Evolutionary conservation across 2,329 filamentous ascomycete species (phyloP), one percentile per base, ranked within the genome.

Genomic region (Xylaria multiplex): DNA sequence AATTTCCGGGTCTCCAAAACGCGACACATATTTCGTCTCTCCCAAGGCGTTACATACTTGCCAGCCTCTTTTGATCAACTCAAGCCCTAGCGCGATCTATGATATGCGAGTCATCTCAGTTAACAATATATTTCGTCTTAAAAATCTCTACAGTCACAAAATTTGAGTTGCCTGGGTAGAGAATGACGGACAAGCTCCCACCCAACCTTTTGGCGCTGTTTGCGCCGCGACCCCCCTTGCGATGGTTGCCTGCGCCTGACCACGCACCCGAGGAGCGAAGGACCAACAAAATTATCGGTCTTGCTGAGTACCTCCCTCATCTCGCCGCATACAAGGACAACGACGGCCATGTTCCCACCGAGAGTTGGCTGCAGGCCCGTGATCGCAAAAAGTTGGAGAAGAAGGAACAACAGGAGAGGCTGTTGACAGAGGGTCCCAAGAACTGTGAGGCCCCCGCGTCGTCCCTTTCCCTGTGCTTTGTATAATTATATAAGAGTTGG

Each of bases 111-210:
- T 59, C 16, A 16, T 64, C 59, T 64, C 54, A n/a, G 27, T 56
- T 30, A 30, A 4, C 8, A 6, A 14, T 43, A 6, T 24, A 52
- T 35, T 32, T 30, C 40, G 11, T 61, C 53, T 58, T 42, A 14
- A 24, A 14, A n/a, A 40, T 52, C 22, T 59, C 63, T 60, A 50
- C 46, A 63, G 40, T 46, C 37, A 9, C 3, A 42, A 22, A 49
- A 6, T 58, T 62, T 48, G 13, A 48, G 48, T 48, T 52, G n/a
- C 48, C 14, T 32, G 22, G 54, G 57, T 69, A 61, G 74, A 83
- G 73, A 69, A 99, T 98, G 96, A 98, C 96, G 57, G 95, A 97
- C 85, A 96, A 96, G 81, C 91, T 99, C 22, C 95, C 96, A 65
- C 93, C 92, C 62, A 95, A 97, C 78, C 87, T 98, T 66, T 86